Base-by-base conservation (phyloP, 768 basidiomycete genomes). In the Cyclocybe aegerita region DNA sequence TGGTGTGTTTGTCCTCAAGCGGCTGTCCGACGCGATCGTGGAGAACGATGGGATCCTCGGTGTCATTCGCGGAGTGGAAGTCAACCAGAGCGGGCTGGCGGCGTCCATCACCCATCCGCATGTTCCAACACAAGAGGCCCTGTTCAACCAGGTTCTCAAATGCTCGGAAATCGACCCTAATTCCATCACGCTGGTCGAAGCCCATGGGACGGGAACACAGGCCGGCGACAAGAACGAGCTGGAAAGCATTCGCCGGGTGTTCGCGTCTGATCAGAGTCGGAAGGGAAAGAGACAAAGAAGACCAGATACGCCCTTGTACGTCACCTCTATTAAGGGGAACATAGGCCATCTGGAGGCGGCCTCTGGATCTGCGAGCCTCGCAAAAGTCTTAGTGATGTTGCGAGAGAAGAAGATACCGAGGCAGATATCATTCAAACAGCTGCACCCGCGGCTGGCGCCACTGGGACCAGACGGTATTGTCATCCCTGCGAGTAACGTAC, bases 311-410 rank as follows among this genome's bases (percentile, higher is more conserved):
- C 78, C 78, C 8, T 77, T 90, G 14, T 77, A 87, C 57, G 65
- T 90, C 15, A 82, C 83, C 6, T 86, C 84, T 2, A 70, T 89
- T 56, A 89, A 89, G 56, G 83, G 79, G 7, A 89, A 88, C 59
- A 79, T 89, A 16, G 88, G 88, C 0, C 88, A 90, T 60, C 69
- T 85, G 3, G 89, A 88, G 60, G 85, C 86, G 1, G 87, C 88
- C 9, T 88, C 87, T 9, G 88, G 89, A 1, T 79, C 82, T 4
- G 83, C 84, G 6, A 79, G 86, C 12, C 74, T 90, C 4, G 85
- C 82, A 6, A 90, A 90, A 52, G 67, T 88, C 36, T 63, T 90
- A 30, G 68, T 90, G 41, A 89, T 90, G 89, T 54, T 90, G 33
- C 72, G 66, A 17, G 71, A 85, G 35, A 63, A 67, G 14, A 59